Evolutionary conservation across 495 filamentous ascomycete species (phyloP).

Genomic region (Aspergillus egyptiacus): DNA sequence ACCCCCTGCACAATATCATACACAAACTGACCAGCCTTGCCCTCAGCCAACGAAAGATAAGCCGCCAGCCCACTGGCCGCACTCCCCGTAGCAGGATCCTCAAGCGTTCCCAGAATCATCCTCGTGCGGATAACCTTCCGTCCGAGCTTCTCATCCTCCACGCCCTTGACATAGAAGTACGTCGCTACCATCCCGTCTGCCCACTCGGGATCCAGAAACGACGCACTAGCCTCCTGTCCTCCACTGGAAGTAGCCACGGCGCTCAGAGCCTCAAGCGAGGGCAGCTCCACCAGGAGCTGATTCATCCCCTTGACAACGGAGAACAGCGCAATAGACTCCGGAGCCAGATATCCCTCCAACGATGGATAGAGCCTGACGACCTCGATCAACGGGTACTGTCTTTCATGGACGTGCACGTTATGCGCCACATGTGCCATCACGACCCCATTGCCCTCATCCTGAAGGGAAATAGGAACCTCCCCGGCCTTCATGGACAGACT

Average conservation of each 20-base stretch:
- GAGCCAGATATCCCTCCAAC: conserved; percentile 3
- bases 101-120: conserved; percentile 49
- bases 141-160: conserved; percentile 18
- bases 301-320: conserved; percentile 69
- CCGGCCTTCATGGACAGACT: conserved; percentile 59
- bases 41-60: conserved; percentile 49
- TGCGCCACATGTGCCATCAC: conserved; percentile 59
- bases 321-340: conserved; percentile 24
- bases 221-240: conserved; percentile 11
- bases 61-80: conserved; percentile 52
- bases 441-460: neutral
- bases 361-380: conserved; percentile 24
- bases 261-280: conserved; percentile 22
- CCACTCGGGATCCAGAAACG: conserved; percentile 52
- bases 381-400: conserved; percentile 23
- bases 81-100: conserved; percentile 65
- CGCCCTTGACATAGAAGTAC: conserved; percentile 50
- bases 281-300: conserved; percentile 50
- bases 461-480: conserved; percentile 42
- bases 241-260: conserved; percentile 14
- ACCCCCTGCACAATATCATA: conserved; percentile 65
- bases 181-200: conserved; percentile 36
- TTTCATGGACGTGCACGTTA: conserved; percentile 56
- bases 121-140: conserved; percentile 24
- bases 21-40: conserved; percentile 22